Evolutionary conservation across 768 basidiomycete species (phyloP).

Genomic region (Hypholoma fasciculare): DNA sequence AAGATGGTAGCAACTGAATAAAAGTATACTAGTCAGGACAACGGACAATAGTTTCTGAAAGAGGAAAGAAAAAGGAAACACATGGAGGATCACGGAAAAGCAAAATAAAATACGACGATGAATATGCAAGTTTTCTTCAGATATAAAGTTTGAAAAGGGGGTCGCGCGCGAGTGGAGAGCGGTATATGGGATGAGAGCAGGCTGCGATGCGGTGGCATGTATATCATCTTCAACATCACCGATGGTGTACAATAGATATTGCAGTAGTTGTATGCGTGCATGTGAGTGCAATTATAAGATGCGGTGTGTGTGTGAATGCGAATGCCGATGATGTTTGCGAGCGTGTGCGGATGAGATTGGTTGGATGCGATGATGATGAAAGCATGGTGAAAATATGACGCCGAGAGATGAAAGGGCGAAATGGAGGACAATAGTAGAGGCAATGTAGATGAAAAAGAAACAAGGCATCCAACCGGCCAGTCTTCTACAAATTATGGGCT

Average conservation of each 20-base stretch:
- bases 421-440: background rate
- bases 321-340: conserved; percentile 1
- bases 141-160: conserved; percentile 8
- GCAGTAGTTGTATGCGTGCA: conserved; percentile 1
- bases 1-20: background rate
- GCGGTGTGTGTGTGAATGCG: background rate
- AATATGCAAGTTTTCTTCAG: conserved; percentile 20
- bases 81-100: conserved; percentile 15
- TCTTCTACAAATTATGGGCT: conserved; percentile 10
- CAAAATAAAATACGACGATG: conserved; percentile 10
- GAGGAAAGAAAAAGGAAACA: conserved; percentile 14
- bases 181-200: conserved; percentile 1
- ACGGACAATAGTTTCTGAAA: conserved; percentile 25
- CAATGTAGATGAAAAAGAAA: conserved; percentile 11
- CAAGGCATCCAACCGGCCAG: conserved; percentile 1
- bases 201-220: conserved; percentile 2
- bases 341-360: background rate
- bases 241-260: conserved; percentile 10
- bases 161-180: conserved; percentile 2
- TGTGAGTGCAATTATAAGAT: conserved; percentile 5
- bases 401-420: background rate
- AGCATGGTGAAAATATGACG: conserved; percentile 9
- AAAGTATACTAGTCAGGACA: conserved; percentile 21
- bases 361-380: conserved; percentile 1
- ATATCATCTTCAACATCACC: conserved; percentile 4